Evolutionary conservation across 139 green algal genomes (phyloP).

Genomic region (Mesostigma viride): DNA sequence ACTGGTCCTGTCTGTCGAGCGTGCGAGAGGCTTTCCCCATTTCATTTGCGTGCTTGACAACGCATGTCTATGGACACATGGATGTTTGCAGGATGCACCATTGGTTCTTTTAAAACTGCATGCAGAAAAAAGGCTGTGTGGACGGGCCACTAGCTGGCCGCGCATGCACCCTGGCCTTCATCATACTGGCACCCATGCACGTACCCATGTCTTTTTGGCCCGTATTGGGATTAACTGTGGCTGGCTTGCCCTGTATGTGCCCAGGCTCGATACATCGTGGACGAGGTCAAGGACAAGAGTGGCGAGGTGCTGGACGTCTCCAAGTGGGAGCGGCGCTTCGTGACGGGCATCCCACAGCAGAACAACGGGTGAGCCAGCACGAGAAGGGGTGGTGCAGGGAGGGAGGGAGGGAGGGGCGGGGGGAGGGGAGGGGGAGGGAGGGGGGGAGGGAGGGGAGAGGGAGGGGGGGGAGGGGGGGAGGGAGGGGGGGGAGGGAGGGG

Average conservation of each 20-base stretch:
- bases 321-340: conserved; percentile 16
- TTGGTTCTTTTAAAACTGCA: too few relatives aligned
- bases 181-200: neutral
- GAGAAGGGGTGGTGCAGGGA: too few relatives aligned
- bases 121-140: neutral
- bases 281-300: conserved; percentile 36
- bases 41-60: too few relatives aligned
- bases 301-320: conserved; percentile 19
- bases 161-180: neutral
- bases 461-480: too few relatives aligned
- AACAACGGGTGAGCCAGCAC: conserved; percentile 30
- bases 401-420: too few relatives aligned
- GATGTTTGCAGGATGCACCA: too few relatives aligned
- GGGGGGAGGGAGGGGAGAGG: too few relatives aligned
- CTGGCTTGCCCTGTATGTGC: neutral
- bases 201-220: neutral
- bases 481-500: too few relatives aligned
- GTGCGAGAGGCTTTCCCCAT: too few relatives aligned
- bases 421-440: too few relatives aligned
- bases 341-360: conserved; percentile 31
- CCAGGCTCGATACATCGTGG: conserved; percentile 26
- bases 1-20: too few relatives aligned
- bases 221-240: neutral
- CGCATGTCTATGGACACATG: too few relatives aligned
- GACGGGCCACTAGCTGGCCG: neutral